These are phyloP conservation scores for Yarrowia sp. DNA, from an alignment of 805 yeast genomes.

Conservation along the genomic window DNA sequence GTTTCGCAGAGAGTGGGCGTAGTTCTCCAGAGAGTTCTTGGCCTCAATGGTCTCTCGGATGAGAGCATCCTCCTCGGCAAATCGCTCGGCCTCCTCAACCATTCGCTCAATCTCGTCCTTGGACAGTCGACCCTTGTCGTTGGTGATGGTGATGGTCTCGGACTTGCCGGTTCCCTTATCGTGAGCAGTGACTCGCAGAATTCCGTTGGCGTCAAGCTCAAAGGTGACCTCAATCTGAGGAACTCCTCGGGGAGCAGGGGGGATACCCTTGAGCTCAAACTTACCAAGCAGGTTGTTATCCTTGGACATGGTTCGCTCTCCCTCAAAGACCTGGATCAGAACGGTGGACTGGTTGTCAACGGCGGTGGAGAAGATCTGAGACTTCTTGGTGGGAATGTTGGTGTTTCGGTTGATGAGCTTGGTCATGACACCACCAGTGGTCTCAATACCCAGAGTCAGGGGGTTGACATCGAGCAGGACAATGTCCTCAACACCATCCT, in stretches of 20 bases:
- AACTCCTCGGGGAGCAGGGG: slow-evolving; percentile 89
- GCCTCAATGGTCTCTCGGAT: slow-evolving; percentile 82
- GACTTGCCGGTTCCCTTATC: slow-evolving; percentile 94
- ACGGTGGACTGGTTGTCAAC: slow-evolving; percentile 97
- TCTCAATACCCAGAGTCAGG: slow-evolving; percentile 91
- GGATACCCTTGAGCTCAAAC: slow-evolving; percentile 80
- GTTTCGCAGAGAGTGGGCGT: slow-evolving; percentile 77
- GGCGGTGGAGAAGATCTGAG: slow-evolving; percentile 93
- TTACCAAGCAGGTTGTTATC: slow-evolving; percentile 88
- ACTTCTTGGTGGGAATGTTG: slow-evolving; percentile 91
- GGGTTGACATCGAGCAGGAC: slow-evolving; percentile 92
- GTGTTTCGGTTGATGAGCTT: slow-evolving; percentile 92
- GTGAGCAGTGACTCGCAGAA: slow-evolving; percentile 77
- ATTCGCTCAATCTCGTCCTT: slow-evolving; percentile 94
- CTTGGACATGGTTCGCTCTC: slow-evolving; percentile 93
- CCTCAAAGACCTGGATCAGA: slow-evolving; percentile 88
- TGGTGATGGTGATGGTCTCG: slow-evolving; percentile 85
- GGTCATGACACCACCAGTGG: slow-evolving; percentile 97
- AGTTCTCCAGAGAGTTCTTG: slow-evolving; percentile 83
- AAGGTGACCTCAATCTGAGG: slow-evolving; percentile 91
- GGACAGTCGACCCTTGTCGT: slow-evolving; percentile 90
- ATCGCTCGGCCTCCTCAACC: slow-evolving; percentile 97
- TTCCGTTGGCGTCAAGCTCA: slow-evolving; percentile 83
- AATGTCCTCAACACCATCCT: slow-evolving; percentile 85
- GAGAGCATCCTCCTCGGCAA: slow-evolving; percentile 83